phyloP scores from a whole-genome alignment of 495 filamentous ascomycete species.

The Aspergillus affinis region DNA sequence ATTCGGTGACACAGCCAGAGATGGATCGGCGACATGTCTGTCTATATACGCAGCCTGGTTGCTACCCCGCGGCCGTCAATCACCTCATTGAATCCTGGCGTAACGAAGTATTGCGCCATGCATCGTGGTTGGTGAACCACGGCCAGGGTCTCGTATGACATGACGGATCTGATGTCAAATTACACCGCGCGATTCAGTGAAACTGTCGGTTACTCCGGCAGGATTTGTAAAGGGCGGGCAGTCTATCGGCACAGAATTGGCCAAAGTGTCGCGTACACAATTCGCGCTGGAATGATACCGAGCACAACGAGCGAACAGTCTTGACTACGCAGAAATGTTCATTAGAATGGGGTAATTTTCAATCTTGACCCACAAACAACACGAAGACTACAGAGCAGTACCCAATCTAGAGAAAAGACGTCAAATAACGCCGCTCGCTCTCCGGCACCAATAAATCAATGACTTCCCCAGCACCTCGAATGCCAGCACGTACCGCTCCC shows the following conservation, averaged over 20 bases:
- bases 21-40: too few species aligned
- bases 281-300: too few species aligned
- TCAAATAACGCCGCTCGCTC: neutral
- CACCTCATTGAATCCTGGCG: neutral
- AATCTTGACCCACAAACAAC: neutral
- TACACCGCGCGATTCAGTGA: neutral
- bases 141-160: neutral
- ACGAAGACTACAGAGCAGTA: neutral
- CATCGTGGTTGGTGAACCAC: neutral
- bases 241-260: too few species aligned
- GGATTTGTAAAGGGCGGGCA: too few species aligned
- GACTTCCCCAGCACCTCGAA: conserved; percentile 12
- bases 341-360: neutral
- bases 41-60: too few species aligned
- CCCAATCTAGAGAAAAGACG: neutral
- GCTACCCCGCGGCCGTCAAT: neutral
- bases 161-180: neutral
- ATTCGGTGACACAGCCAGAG: too few species aligned
- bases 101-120: neutral
- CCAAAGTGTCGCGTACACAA: too few species aligned
- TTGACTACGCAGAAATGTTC: neutral
- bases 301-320: too few species aligned
- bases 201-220: too few species aligned
- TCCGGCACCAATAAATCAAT: neutral
- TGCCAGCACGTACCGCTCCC: conserved; percentile 36